Conservation (phyloP, 441 rosid species). For the Arabidopsis lyrata region DNA sequence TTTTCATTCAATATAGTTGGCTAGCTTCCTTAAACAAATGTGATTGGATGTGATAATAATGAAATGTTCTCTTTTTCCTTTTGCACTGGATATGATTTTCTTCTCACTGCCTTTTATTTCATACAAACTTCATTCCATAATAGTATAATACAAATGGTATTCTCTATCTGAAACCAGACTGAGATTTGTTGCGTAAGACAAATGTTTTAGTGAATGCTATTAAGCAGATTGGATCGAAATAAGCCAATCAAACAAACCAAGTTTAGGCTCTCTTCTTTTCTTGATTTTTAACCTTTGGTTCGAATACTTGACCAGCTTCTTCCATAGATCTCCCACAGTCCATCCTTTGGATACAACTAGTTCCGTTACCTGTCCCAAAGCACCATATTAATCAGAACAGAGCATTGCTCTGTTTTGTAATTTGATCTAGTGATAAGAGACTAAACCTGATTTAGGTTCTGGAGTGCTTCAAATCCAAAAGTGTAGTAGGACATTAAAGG, state of each 20-base stretch:
- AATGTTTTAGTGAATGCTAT: not conserved
- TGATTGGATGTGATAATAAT: not conserved
- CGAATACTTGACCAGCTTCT: conserved; percentile 70
- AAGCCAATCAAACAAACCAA: conserved; percentile 83
- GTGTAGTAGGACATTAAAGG: conserved; percentile 74
- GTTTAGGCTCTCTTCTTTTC: conserved; percentile 48
- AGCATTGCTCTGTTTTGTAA: not conserved
- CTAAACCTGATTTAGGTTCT: conserved; percentile 66
- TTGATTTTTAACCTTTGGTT: conserved; percentile 53
- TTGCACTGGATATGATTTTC: not conserved
- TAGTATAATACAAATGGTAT: conserved; percentile 26
- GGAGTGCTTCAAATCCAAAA: conserved; percentile 60
- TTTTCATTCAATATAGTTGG: not conserved
- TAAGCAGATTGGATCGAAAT: conserved; percentile 50
- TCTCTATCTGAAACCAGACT: conserved; percentile 3
- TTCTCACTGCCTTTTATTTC: not conserved
- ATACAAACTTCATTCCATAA: conserved; percentile 47
- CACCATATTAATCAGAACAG: not conserved
- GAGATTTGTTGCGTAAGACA: not conserved
- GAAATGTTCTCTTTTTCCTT: not conserved
- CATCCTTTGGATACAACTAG: conserved; percentile 69
- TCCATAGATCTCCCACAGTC: conserved; percentile 93
- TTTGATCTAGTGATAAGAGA: not conserved
- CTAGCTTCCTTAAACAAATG: not conserved
- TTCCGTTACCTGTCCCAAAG: conserved; percentile 56